Evolutionary conservation across 495 filamentous ascomycete genomes (phyloP).

Genomic region (Hypoxylon fragiforme): DNA sequence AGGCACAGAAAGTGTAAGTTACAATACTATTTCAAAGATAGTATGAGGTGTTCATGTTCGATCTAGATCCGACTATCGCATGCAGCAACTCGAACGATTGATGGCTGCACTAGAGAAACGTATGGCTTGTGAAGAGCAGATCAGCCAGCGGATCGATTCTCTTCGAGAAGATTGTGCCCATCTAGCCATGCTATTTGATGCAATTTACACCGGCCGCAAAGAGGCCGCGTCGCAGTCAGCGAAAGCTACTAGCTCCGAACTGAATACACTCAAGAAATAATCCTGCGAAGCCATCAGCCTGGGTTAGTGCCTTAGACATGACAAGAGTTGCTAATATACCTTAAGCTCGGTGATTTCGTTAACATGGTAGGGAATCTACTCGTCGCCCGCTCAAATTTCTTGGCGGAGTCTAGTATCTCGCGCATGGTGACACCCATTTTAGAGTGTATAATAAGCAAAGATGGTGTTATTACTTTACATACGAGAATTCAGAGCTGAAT

Average conservation of each 20-base stretch:
- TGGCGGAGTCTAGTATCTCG: too few relatives aligned
- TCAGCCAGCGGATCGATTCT: conserved; percentile 10
- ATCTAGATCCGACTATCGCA: conserved; percentile 8
- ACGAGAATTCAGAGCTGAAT: conserved; percentile 8
- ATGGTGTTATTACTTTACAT: conserved; percentile 10
- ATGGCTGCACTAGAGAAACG: conserved; percentile 18
- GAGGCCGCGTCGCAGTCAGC: conserved; percentile 16
- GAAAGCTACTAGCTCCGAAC: background rate
- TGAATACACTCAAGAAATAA: background rate
- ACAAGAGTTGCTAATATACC: background rate
- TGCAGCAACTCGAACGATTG: conserved; percentile 14
- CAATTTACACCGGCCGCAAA: conserved; percentile 25
- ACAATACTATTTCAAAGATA: background rate
- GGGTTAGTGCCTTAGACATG: background rate
- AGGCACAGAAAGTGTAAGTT: conserved; percentile 19
- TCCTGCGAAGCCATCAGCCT: too few relatives aligned
- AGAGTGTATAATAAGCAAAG: too few relatives aligned
- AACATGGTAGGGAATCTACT: too few relatives aligned
- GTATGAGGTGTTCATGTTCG: background rate
- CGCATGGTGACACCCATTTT: too few relatives aligned
- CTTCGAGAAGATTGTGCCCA: conserved; percentile 27
- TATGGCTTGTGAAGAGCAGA: conserved; percentile 21
- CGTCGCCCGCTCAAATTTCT: too few relatives aligned
- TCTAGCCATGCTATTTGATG: conserved; percentile 27
- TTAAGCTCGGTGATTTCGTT: too few relatives aligned